Base-by-base conservation (phyloP, 331 rosid species). In the Stylosanthes scabra region DNA sequence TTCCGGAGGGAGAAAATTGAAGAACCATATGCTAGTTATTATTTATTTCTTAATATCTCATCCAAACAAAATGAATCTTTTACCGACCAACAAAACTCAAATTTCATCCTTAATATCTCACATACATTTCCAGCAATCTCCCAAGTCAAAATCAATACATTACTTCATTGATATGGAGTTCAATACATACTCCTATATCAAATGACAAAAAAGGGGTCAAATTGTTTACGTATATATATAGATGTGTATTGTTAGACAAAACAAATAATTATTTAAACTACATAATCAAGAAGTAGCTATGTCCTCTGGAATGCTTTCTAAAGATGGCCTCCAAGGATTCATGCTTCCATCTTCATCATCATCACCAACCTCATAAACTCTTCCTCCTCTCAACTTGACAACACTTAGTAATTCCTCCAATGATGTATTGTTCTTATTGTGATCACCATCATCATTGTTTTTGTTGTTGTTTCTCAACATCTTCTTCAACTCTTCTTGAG, bases 301-400 rank as follows among this genome's bases (percentile, higher is more conserved):
- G 37, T 80, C 88, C 75, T 94, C 97, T 15, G 95, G 85, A 72
- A 90, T 91, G 72, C 83, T 84, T 62, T 87, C 88, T 74, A 88
- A 78, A 75, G 66, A 74, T 62, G 95, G 96, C 70, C 64, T 87
- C 96, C 91, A 83, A 64, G 82, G 74, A 55, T 39, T 56, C 0
- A 7, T 54, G 50, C 46, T 71, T 9, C 61, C 75, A 27, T 59
- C 54, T 68, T 50, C 66, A 77, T 52, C 64, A 72, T 5, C 56
- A 9, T 62, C 66, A 72, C 74, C 75, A 51, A 28, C 81, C 63
- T 76, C 65, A 47, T 71, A 79, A 80, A 83, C 41, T 67, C 70
- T 76, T 37, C 84, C 84, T 52, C 89, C 80, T 74, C 82, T 81
- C 63, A 76, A 72, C 86, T 74, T 87, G 52, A 91, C 56, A 27